Conservation (phyloP, 2,329 filamentous ascomycete species). For the Pyricularia grisea region DNA sequence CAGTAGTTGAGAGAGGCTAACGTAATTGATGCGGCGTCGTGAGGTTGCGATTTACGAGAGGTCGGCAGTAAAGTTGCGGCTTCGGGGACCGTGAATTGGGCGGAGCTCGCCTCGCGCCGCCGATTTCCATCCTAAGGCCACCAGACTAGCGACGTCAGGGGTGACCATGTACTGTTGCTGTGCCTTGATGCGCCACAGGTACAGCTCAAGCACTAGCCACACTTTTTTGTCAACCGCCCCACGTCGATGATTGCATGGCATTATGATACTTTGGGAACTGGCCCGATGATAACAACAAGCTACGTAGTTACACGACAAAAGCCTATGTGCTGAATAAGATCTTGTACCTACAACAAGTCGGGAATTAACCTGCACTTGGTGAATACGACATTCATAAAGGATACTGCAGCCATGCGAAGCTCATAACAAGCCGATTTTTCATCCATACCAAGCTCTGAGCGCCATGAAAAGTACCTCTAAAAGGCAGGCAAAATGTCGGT, state of each 20-base stretch:
- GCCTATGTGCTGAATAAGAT: not conserved
- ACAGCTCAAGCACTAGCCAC: not conserved
- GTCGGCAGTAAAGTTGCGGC: not conserved
- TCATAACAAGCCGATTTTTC: not conserved
- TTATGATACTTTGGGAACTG: not conserved
- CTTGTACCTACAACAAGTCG: not conserved
- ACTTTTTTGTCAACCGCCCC: not conserved
- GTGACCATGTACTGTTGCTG: not conserved
- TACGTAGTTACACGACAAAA: not conserved
- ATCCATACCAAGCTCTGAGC: not conserved
- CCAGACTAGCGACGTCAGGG: conserved; percentile 1
- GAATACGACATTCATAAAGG: not conserved
- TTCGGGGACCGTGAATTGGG: not conserved
- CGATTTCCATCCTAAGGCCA: not conserved
- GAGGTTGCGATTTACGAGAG: not conserved
- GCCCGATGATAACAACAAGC: not conserved
- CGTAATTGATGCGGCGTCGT: not conserved
- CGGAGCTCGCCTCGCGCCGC: not conserved
- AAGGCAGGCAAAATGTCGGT: conserved; percentile 14
- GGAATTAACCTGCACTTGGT: not conserved
- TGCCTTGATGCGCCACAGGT: not conserved
- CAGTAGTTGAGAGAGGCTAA: not conserved
- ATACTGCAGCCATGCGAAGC: not conserved
- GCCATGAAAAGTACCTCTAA: conserved; percentile 2
- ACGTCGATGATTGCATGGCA: not conserved